Conservation (phyloP, 1,284 basidiomycete genomes). For the Gymnopus androsaceus region DNA sequence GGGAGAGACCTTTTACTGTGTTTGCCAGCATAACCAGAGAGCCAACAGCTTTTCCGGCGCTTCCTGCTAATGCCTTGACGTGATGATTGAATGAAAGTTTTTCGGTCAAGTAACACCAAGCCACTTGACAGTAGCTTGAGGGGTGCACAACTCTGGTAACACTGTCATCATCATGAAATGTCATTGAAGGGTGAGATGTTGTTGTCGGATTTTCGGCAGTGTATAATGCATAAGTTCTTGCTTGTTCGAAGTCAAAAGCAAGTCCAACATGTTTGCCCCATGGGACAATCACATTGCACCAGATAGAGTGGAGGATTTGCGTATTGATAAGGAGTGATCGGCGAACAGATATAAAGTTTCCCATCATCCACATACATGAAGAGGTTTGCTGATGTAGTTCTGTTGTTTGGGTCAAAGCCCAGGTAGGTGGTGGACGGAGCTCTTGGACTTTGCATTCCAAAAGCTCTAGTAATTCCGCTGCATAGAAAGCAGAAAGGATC, state of each 20-base stretch:
- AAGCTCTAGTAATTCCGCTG: slow-evolving; percentile 21
- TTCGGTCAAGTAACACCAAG: slow-evolving; percentile 4
- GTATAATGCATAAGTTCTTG: slow-evolving; percentile 10
- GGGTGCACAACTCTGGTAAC: background rate
- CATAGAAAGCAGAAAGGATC: slow-evolving; percentile 26
- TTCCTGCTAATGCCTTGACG: slow-evolving; percentile 1
- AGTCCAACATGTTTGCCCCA: slow-evolving; percentile 10
- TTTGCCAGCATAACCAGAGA: slow-evolving; percentile 8
- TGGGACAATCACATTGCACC: slow-evolving; percentile 2
- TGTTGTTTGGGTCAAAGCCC: background rate
- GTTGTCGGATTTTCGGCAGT: background rate
- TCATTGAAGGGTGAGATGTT: background rate
- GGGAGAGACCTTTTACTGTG: slow-evolving; percentile 6
- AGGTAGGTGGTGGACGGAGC: background rate
- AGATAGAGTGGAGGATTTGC: slow-evolving; percentile 17
- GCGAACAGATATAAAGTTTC: slow-evolving; percentile 19
- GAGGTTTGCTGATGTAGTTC: slow-evolving; percentile 5
- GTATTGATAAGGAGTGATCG: slow-evolving; percentile 22
- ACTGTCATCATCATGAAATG: background rate
- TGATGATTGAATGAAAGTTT: slow-evolving; percentile 9
- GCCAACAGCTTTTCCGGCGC: background rate
- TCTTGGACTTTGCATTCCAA: slow-evolving; percentile 7
- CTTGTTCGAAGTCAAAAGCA: slow-evolving; percentile 2
- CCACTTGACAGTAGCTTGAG: background rate
- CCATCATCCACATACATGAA: slow-evolving; percentile 25